Base-by-base conservation (phyloP, 345 rosid genomes). In the Citrus trifoliata region DNA sequence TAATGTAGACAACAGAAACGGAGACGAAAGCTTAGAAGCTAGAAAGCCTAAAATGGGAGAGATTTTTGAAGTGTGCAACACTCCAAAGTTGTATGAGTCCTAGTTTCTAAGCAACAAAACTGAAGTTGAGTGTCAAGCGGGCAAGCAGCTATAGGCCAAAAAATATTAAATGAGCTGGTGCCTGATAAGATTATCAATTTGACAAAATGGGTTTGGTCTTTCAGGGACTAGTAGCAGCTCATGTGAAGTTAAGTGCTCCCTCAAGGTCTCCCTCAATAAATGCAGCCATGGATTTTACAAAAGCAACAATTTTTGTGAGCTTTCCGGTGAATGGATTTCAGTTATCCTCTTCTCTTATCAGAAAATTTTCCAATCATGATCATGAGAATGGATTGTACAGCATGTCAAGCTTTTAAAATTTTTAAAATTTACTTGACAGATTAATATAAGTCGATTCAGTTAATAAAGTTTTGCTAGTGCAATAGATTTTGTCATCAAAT, bases 181-280 rank as follows among this genome's bases (percentile, higher is more conserved):
- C 67, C 24, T 30, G 33, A 42, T 38, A 38, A 22, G 42, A 67
- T 40, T 53, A 30, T 56, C 82, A 56, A 66, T 55, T 72, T 55
- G 76, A 63, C 82, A 73, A 79, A 56, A 37, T 53, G 65, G 27
- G n/a, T 67, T 55, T 55, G 25, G 13, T 37, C 48, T 37, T 35
- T 37, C 58, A 19, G 58, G 38, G 56, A 53, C 35, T 67, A 24
- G 72, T 19, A 18, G 66, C 66, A 76, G 22, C 65, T 76, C 25
- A 25, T 40, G 22, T 51, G 79, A 66, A 32, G 7, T 46, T 48
- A 6, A 65, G 62, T 70, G 58, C 71, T 48, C 48, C 53, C 28
- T 28, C 5, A 24, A 28, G 33, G 6, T 72, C 25, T 69, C 69
- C 76, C 67, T 80, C 28, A 48, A 76, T 67, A 51, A 46, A 70